Conservation (phyloP, 139 green algal genomes). For the Chara braunii region DNA sequence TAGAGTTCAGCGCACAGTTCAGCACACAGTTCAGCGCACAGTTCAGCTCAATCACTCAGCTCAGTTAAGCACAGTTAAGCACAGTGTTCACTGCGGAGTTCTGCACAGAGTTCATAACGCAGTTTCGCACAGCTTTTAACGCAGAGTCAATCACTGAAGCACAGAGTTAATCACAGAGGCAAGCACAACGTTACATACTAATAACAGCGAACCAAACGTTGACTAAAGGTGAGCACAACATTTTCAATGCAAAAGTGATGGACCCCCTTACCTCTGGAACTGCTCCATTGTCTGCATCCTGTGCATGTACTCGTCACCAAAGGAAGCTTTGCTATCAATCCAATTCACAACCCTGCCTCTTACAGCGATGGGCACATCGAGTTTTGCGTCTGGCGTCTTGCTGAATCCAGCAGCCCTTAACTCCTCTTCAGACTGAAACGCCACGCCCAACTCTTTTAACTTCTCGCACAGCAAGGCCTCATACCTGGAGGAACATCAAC, state of each 20-base stretch:
- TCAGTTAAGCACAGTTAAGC: too few relatives aligned
- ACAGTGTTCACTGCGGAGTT: neutral
- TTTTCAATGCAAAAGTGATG: too few relatives aligned
- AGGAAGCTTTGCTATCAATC: constrained; percentile 92
- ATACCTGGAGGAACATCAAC: constrained; percentile 38
- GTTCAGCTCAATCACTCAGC: too few relatives aligned
- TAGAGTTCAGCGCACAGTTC: too few relatives aligned
- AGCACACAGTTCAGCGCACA: too few relatives aligned
- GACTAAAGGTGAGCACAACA: neutral
- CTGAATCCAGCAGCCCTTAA: constrained; percentile 63
- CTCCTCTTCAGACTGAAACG: constrained; percentile 69
- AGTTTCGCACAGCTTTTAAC: neutral
- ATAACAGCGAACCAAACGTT: neutral
- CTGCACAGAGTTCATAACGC: neutral
- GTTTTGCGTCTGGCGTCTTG: constrained; percentile 76
- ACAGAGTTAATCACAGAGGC: neutral
- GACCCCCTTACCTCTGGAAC: constrained; percentile 33
- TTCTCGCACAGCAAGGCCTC: constrained; percentile 58
- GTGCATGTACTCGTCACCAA: constrained; percentile 69
- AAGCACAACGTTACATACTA: neutral
- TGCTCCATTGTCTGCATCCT: constrained; percentile 22
- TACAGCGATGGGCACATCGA: constrained; percentile 68
- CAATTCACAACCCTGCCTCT: constrained; percentile 65
- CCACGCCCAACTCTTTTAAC: constrained; percentile 50
- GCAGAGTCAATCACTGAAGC: neutral